These are phyloP conservation scores for Oleoguttula mirabilis DNA, from an alignment of 495 filamentous ascomycete genomes.

Conservation along the genomic window DNA sequence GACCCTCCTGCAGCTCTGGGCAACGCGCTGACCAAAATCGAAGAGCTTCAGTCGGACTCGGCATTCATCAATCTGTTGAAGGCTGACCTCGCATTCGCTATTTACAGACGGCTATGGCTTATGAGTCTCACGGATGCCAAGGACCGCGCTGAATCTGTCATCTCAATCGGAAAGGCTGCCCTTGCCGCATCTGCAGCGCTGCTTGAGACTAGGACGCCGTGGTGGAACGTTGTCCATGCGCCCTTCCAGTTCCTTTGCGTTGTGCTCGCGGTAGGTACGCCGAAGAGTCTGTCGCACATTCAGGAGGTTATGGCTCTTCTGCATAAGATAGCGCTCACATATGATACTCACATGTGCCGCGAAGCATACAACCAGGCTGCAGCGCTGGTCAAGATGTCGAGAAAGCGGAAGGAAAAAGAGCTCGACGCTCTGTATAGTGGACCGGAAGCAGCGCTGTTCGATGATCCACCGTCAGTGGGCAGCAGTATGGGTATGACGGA, in stretches of 20 bases:
- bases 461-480: conserved; percentile 2
- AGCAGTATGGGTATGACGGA: conserved; percentile 13
- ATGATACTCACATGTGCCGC: conserved; percentile 21
- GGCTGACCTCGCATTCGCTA: conserved; percentile 21
- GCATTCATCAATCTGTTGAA: conserved; percentile 16
- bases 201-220: conserved; percentile 12
- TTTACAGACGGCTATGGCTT: conserved; percentile 20
- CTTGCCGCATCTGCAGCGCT: conserved; percentile 3
- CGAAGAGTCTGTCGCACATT: conserved; percentile 8
- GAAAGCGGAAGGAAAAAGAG: conserved; percentile 16
- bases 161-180: conserved; percentile 11
- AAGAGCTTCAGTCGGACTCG: conserved; percentile 11
- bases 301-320: conserved; percentile 8
- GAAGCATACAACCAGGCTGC: conserved; percentile 21
- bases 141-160: conserved; percentile 16
- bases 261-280: conserved; percentile 15
- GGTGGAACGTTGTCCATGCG: conserved; percentile 18
- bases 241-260: conserved; percentile 22
- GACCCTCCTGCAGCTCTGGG: conserved; percentile 18
- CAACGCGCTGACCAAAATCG: conserved; percentile 13
- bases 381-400: conserved; percentile 15
- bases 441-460: conserved; percentile 3
- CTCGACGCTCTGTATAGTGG: conserved; percentile 8
- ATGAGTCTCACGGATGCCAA: conserved; percentile 21
- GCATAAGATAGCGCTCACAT: conserved; percentile 4